phyloP scores from a whole-genome alignment of 768 basidiomycete species.

The Strobilomyces dryophilus region DNA sequence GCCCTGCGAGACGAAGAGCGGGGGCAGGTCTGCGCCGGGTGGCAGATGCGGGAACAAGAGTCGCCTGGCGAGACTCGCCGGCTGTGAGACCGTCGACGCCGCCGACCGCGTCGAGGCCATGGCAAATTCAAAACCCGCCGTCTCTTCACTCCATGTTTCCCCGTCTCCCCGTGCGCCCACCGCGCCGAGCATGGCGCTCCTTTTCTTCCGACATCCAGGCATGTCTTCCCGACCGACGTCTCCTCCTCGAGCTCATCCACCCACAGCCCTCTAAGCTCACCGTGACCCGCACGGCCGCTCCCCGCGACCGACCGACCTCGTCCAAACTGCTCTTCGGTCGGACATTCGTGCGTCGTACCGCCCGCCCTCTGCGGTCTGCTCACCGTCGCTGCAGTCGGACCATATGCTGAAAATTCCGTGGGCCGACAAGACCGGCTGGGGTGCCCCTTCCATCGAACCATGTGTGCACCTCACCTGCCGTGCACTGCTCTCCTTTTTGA shows the following conservation, averaged over 20 bases:
- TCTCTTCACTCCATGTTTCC: constrained; percentile 18
- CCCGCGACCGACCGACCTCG: constrained; percentile 59
- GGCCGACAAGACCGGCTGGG: constrained; percentile 75
- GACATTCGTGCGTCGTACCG: constrained; percentile 58
- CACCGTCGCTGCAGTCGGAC: constrained; percentile 51
- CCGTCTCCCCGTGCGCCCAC: constrained; percentile 2
- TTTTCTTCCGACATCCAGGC: constrained; percentile 50
- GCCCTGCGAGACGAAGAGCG: constrained; percentile 44
- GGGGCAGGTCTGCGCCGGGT: constrained; percentile 44
- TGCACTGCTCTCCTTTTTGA: neutral
- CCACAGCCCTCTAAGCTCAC: constrained; percentile 51
- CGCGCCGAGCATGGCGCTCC: constrained; percentile 4
- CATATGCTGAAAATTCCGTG: constrained; percentile 84
- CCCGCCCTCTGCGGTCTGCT: constrained; percentile 4
- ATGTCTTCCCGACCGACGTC: neutral
- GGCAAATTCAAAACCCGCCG: neutral
- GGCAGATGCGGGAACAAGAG: constrained; percentile 59
- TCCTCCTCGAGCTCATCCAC: neutral
- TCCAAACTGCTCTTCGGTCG: constrained; percentile 77
- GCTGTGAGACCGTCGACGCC: constrained; percentile 23
- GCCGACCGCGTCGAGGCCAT: constrained; percentile 20
- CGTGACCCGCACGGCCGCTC: constrained; percentile 44
- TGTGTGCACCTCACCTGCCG: constrained; percentile 45
- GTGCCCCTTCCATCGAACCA: constrained; percentile 73
- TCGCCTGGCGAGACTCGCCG: constrained; percentile 45